Percentiles rank a stretch among this genome's conserved stretches.
These are phyloP conservation scores for Castanea crenata DNA, from an alignment of 306 rosid species.

Conservation along the genomic window DNA sequence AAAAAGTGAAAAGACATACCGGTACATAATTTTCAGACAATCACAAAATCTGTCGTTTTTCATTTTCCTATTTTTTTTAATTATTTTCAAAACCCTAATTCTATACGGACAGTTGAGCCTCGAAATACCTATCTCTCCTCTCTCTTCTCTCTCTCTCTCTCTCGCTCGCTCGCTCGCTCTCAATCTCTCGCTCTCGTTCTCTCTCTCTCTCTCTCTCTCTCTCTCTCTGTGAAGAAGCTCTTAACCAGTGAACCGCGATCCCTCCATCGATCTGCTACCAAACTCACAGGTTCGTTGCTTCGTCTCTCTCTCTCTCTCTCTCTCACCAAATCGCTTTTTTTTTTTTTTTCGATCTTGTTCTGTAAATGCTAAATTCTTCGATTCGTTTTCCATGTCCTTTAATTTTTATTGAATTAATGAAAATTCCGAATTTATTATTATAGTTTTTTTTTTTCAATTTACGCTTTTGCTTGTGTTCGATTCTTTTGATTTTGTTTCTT, in stretches of 20 bases:
- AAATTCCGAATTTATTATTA: background rate
- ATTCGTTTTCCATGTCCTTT: background rate
- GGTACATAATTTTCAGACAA: too few relatives aligned
- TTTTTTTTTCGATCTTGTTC: background rate
- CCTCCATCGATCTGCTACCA: conserved; percentile 13
- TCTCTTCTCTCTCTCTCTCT: conserved; percentile 9
- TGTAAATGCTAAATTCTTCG: conserved; percentile 14
- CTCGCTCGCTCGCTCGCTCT: conserved; percentile 1
- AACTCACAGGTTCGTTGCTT: conserved; percentile 37
- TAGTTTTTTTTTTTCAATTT: background rate
- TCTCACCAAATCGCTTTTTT: too few relatives aligned
- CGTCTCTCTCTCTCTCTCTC: background rate
- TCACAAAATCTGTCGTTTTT: too few relatives aligned
- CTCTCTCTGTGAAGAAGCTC: conserved; percentile 5
- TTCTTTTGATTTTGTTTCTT: background rate
- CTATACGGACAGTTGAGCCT: conserved; percentile 48
- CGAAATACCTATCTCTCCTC: conserved; percentile 45
- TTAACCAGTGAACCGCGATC: conserved; percentile 32
- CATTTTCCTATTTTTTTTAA: too few relatives aligned
- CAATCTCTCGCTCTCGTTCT: background rate
- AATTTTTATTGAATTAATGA: background rate
- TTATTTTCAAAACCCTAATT: conserved; percentile 59
- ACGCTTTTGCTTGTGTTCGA: background rate
- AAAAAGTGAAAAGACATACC: too few relatives aligned
- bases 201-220: conserved; percentile 16